Base-by-base conservation (phyloP, 164 flowering plant species). In the Berberis thunbergii region DNA sequence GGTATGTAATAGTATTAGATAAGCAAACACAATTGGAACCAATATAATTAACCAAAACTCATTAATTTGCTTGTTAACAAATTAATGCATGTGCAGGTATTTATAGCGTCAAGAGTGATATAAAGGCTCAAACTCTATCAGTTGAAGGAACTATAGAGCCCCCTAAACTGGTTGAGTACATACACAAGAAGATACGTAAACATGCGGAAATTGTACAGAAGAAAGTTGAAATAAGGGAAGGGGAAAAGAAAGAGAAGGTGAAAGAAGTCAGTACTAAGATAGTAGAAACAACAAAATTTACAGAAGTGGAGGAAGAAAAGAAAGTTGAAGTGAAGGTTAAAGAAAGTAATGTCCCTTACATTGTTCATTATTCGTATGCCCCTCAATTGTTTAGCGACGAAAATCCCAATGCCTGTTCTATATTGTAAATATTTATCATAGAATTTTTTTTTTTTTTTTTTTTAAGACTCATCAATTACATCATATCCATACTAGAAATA, bases 371-470 rank as follows among this genome's bases (percentile, higher is more conserved):
- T 68, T 88, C 79, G 41, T 81, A 85, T 75, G 94, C 87, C 43
- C 91, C 93, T 65, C 87, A 80, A 62, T 49, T 76, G 60, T 89
- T 87, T 65, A 86, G 97, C 67, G 94, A 89, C 77, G 94, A 89
- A 72, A 87, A 87, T 68, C 91, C 94, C 49, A 84, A 89, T 75
- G 83, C 94, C 11, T 87, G 97, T 67, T 64, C 61, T 49, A 59
- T 85, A 42, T 69, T 83, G 80, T 84, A 79, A 53, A 64, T n/a
- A 41, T 3, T 4, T 46, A 46, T 8, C 4, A 0, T 8, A 46
- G 49, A 4, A 46, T 46, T 4, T 8, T 4, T 46, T n/a, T n/a
- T n/a, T n/a, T n/a, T n/a, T n/a, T n/a, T n/a, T n/a, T n/a, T n/a
- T n/a, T n/a, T n/a, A n/a, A n/a, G n/a, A n/a, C n/a, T n/a, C n/a